phyloP scores from a whole-genome alignment of 768 basidiomycete genomes.

The Amanita pseudoporphyria region DNA sequence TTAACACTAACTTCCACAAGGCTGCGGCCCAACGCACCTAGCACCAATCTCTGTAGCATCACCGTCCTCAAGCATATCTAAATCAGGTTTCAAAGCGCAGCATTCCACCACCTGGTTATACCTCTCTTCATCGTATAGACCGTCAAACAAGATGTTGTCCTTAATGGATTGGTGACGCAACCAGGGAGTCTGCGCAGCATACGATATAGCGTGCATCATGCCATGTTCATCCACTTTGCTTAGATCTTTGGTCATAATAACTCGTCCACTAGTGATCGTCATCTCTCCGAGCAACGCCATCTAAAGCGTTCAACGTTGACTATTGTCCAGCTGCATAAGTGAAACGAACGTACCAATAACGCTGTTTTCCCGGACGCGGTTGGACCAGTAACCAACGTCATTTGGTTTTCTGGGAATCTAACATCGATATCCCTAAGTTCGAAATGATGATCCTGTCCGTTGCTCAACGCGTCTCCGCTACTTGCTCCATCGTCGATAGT shows the following conservation, averaged over 20 bases:
- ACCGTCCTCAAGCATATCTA: slow-evolving; percentile 80
- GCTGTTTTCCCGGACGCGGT: slow-evolving; percentile 83
- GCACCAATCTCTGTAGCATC: slow-evolving; percentile 80
- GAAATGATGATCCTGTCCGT: slow-evolving; percentile 41
- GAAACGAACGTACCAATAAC: slow-evolving; percentile 38
- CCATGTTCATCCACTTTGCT: slow-evolving; percentile 52
- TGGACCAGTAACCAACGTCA: slow-evolving; percentile 68
- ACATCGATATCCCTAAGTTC: slow-evolving; percentile 60
- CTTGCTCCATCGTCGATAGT: slow-evolving; percentile 16
- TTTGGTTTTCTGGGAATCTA: slow-evolving; percentile 59
- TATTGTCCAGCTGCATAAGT: neutral
- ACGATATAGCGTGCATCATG: slow-evolving; percentile 54
- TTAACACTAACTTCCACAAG: neutral
- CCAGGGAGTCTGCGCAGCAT: slow-evolving; percentile 68
- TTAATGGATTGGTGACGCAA: slow-evolving; percentile 63
- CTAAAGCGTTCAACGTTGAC: slow-evolving; percentile 20
- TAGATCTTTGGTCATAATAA: slow-evolving; percentile 60
- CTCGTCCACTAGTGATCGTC: slow-evolving; percentile 37
- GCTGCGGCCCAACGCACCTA: slow-evolving; percentile 24
- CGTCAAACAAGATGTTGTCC: slow-evolving; percentile 77
- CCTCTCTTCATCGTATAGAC: slow-evolving; percentile 59
- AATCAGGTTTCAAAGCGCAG: slow-evolving; percentile 75
- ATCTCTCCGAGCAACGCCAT: slow-evolving; percentile 70
- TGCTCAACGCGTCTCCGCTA: slow-evolving; percentile 13
- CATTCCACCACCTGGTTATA: slow-evolving; percentile 73